phyloP scores from a whole-genome alignment of 2,329 filamentous ascomycete genomes.

The Trichoderma lentiforme region DNA sequence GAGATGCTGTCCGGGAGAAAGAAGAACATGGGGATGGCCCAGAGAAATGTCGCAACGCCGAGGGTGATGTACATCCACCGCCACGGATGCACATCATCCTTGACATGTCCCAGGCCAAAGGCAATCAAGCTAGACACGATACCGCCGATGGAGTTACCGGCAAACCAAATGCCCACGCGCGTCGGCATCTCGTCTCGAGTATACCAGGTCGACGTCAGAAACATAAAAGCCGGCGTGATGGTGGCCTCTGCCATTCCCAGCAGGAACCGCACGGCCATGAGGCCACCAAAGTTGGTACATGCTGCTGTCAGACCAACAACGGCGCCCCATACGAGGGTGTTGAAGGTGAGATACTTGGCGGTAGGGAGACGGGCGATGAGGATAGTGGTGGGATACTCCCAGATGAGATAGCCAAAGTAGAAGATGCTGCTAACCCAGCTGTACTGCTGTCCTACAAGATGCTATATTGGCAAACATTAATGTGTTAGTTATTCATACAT shows the following conservation, averaged over 20 bases:
- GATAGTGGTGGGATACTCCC: slow-evolving; percentile 47
- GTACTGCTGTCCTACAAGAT: slow-evolving; percentile 48
- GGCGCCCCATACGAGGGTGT: slow-evolving; percentile 47
- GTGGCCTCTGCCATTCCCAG: slow-evolving; percentile 53
- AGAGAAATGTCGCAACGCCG: slow-evolving; percentile 48
- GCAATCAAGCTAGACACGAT: slow-evolving; percentile 49
- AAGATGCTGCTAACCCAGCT: slow-evolving; percentile 56
- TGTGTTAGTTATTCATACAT: neutral
- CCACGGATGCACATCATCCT: slow-evolving; percentile 47
- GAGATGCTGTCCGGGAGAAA: slow-evolving; percentile 53
- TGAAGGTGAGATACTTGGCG: slow-evolving; percentile 44
- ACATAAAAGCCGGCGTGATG: slow-evolving; percentile 52
- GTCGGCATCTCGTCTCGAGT: slow-evolving; percentile 44
- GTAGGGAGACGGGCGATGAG: slow-evolving; percentile 46
- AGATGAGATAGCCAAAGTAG: slow-evolving; percentile 46
- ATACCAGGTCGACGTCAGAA: slow-evolving; percentile 53
- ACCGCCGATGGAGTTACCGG: slow-evolving; percentile 48
- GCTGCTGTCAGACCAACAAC: slow-evolving; percentile 43
- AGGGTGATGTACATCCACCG: slow-evolving; percentile 58
- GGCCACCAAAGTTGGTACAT: slow-evolving; percentile 44
- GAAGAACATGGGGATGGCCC: slow-evolving; percentile 46
- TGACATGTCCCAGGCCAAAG: slow-evolving; percentile 55
- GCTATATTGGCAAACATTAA: slow-evolving; percentile 7
- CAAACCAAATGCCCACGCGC: slow-evolving; percentile 55
- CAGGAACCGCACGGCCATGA: slow-evolving; percentile 50